Conservation (phyloP, 768 basidiomycete genomes). For the Tulasnella sp. region DNA sequence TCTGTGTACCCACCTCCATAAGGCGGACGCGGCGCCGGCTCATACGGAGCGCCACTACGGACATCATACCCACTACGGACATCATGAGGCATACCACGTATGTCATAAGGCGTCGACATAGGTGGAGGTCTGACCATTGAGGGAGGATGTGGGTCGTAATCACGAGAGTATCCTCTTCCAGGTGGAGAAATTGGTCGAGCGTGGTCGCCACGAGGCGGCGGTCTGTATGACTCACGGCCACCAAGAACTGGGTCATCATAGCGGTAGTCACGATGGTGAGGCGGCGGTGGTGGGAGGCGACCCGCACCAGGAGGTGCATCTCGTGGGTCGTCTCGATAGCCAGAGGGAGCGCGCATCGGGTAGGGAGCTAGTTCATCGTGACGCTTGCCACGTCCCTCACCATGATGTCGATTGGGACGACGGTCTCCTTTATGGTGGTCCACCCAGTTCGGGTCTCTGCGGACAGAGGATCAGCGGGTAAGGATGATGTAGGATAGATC, state of each 20-base stretch:
- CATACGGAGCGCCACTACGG: constrained; percentile 2
- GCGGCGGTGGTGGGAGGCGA: not conserved
- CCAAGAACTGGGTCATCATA: not conserved
- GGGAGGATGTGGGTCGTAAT: constrained; percentile 28
- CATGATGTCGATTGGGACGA: not conserved
- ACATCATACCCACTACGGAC: constrained; percentile 8
- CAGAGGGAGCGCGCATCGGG: constrained; percentile 29
- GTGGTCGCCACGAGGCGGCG: not conserved
- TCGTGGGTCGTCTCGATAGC: constrained; percentile 26
- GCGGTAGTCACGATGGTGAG: constrained; percentile 9
- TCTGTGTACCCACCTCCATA: constrained; percentile 1
- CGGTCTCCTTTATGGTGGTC: constrained; percentile 33
- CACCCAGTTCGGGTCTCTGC: constrained; percentile 8
- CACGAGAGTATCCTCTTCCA: constrained; percentile 1
- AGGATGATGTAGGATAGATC: not conserved
- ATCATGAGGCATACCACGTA: not conserved
- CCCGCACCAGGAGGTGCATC: constrained; percentile 3
- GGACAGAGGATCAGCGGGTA: too few species aligned
- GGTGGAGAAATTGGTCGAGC: constrained; percentile 9
- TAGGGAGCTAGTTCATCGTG: constrained; percentile 26
- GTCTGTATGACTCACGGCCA: not conserved
- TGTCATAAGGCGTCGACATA: constrained; percentile 5
- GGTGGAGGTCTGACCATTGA: constrained; percentile 33
- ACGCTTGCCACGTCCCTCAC: constrained; percentile 43
- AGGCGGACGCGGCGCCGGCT: not conserved